These are phyloP conservation scores for Paramyrothecium sp. DNA, from an alignment of 2,329 filamentous ascomycete species.

Conservation along the genomic window DNA sequence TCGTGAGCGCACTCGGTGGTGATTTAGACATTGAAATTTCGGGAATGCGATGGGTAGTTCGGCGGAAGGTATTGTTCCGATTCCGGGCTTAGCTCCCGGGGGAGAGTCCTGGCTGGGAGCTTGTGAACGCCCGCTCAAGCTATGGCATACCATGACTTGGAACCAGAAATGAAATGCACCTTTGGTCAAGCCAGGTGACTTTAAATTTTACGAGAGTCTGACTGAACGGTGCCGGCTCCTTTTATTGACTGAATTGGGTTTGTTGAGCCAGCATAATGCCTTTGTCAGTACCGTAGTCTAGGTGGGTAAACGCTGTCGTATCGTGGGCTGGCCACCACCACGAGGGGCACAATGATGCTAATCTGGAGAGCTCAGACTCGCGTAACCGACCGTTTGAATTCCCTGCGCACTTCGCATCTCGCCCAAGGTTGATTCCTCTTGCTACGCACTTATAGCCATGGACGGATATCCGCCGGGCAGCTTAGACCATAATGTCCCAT, in stretches of 20 bases:
- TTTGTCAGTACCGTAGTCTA: neutral
- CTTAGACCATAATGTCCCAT: constrained; percentile 81
- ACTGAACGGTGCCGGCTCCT: no score
- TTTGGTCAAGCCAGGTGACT: no score
- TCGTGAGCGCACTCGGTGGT: constrained; percentile 13
- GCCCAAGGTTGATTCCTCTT: constrained; percentile 18
- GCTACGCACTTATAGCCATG: constrained; percentile 47
- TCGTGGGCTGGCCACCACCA: neutral
- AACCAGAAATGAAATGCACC: no score
- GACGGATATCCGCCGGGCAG: constrained; percentile 78
- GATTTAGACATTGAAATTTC: constrained; percentile 13
- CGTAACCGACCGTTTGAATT: neutral
- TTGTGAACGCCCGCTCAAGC: neutral
- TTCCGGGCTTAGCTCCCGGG: constrained; percentile 15
- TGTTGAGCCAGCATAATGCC: no score
- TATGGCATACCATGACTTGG: no score
- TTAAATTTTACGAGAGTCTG: no score
- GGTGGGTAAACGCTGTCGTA: neutral
- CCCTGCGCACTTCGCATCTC: constrained; percentile 11
- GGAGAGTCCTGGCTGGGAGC: neutral
- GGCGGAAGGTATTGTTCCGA: constrained; percentile 28
- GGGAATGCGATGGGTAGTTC: constrained; percentile 3
- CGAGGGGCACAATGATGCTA: neutral
- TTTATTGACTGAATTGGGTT: no score
- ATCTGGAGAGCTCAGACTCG: neutral